These are phyloP conservation scores for Solanum gracilifrons DNA, from an alignment of 257 asterid genomes.

Conservation along the genomic window DNA sequence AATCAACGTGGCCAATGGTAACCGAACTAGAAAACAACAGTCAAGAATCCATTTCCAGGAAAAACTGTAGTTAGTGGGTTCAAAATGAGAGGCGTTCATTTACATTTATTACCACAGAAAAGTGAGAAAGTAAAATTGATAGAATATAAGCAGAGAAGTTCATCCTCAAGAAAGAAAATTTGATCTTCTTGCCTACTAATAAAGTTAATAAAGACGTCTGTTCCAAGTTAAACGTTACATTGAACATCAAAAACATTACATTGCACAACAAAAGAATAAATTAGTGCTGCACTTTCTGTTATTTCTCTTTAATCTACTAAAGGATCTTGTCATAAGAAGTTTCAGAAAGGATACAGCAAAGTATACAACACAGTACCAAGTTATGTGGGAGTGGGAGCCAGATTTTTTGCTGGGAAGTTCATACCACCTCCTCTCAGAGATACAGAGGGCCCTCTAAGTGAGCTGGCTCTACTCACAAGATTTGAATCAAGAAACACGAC, in stretches of 20 bases:
- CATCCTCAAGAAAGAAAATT: constrained; percentile 10
- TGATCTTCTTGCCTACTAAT: constrained; percentile 8
- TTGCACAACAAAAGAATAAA: constrained; percentile 27
- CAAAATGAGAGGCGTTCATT: not conserved
- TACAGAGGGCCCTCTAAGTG: constrained; percentile 22
- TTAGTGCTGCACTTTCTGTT: constrained; percentile 22
- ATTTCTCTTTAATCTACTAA: constrained; percentile 11
- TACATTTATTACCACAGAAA: not conserved
- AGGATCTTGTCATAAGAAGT: not conserved
- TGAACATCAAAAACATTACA: constrained; percentile 22
- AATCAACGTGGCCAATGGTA: not conserved
- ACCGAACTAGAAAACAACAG: not conserved
- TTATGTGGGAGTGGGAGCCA: constrained; percentile 18
- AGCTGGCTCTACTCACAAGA: constrained; percentile 36
- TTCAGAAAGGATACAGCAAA: constrained; percentile 19
- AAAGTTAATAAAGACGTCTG: constrained; percentile 12
- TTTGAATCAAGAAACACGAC: constrained; percentile 26
- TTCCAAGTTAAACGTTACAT: constrained; percentile 20
- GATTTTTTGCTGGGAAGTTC: constrained; percentile 19
- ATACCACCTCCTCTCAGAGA: constrained; percentile 32
- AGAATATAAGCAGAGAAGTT: not conserved
- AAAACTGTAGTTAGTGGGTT: not conserved
- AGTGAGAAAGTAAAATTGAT: not conserved
- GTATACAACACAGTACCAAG: constrained; percentile 23
- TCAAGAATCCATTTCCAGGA: not conserved